Percentiles rank a stretch among this genome's conserved stretches.
phyloP scores from a whole-genome alignment of 202 grass and related monocot species.

The Schoenoplectus triqueter region DNA sequence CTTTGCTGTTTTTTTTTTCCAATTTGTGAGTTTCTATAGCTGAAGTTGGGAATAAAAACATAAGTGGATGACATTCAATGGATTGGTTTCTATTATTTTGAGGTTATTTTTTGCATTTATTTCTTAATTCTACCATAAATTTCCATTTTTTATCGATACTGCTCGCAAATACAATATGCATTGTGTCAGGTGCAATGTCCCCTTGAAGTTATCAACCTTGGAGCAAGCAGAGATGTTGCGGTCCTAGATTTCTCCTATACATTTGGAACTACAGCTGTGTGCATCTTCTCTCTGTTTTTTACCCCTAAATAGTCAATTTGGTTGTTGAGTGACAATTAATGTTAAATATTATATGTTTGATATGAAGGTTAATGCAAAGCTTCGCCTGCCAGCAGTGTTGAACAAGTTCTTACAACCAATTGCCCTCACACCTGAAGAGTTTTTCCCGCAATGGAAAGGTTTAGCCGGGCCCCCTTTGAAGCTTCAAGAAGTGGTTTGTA shows the following conservation, averaged over 20 bases:
- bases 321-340: conserved; percentile 20
- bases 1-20: conserved; percentile 7
- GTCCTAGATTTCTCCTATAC: conserved; percentile 98
- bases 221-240: conserved; percentile 91
- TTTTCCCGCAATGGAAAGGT: conserved; percentile 94
- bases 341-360: conserved; percentile 35
- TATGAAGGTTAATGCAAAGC: conserved; percentile 75
- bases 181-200: conserved; percentile 89
- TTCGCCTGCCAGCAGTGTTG: conserved; percentile 83
- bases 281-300: conserved; percentile 14
- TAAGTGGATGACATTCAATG: neutral
- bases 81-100: neutral
- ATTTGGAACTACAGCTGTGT: conserved; percentile 73
- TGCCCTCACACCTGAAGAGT: conserved; percentile 79
- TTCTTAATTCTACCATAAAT: neutral
- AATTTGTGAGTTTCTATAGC: neutral
- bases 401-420: conserved; percentile 95
- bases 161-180: neutral
- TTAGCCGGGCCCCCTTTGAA: conserved; percentile 75
- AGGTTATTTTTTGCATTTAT: neutral
- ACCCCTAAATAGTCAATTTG: neutral
- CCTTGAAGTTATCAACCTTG: conserved; percentile 85
- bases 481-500: conserved; percentile 95
- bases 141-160: neutral
- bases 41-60: neutral